phyloP scores from a whole-genome alignment of 306 rosid species.

The Prunus mume region DNA sequence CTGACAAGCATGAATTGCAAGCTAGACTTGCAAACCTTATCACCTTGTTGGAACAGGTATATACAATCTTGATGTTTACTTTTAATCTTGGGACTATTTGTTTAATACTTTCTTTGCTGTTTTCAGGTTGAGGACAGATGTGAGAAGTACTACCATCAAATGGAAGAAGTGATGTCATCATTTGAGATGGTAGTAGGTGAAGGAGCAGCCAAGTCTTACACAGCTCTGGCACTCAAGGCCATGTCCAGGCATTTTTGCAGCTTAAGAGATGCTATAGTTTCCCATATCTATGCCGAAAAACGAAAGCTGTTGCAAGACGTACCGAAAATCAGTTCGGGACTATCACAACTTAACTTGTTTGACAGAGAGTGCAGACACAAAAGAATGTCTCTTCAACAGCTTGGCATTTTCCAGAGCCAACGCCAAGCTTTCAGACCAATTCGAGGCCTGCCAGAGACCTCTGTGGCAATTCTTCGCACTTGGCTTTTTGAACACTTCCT shows the following conservation, averaged over 20 bases:
- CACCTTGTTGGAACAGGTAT: conserved; percentile 64
- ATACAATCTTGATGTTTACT: conserved; percentile 1
- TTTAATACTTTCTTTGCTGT: neutral
- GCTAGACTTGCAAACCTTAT: conserved; percentile 56
- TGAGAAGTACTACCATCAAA: conserved; percentile 73
- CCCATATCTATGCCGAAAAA: conserved; percentile 54
- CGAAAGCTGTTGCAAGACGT: conserved; percentile 57
- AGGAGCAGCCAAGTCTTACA: conserved; percentile 71
- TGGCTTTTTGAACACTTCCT: conserved; percentile 93
- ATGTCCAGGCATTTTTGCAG: conserved; percentile 82
- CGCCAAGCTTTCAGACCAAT: conserved; percentile 82
- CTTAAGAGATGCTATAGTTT: conserved; percentile 61
- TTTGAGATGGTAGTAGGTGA: conserved; percentile 70
- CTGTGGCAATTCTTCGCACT: conserved; percentile 74
- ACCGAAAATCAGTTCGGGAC: conserved; percentile 49
- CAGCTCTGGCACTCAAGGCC: conserved; percentile 80
- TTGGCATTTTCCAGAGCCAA: conserved; percentile 64
- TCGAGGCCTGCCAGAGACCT: conserved; percentile 82
- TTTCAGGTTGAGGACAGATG: conserved; percentile 69
- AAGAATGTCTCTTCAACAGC: conserved; percentile 61
- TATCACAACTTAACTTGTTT: conserved; percentile 65
- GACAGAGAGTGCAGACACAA: conserved; percentile 49
- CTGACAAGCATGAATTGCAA: conserved; percentile 65
- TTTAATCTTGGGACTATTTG: neutral
- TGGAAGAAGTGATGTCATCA: conserved; percentile 62